Base-by-base conservation (phyloP, 208 protist genomes). In the Phytomonas sp. region DNA sequence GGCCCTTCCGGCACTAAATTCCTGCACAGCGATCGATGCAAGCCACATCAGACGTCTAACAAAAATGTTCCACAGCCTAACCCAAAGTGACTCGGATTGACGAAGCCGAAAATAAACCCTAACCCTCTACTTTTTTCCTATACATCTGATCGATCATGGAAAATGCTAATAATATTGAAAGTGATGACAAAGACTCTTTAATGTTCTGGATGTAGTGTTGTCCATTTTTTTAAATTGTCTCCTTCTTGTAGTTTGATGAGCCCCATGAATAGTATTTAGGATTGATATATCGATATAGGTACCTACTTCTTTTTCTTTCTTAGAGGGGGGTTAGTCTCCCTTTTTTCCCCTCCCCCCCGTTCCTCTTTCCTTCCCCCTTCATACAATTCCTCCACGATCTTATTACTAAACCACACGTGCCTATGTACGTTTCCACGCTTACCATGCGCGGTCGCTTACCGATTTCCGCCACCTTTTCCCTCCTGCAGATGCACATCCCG, bases 81-180 rank as follows among this genome's bases (percentile, higher is more conserved):
- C 77, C 6, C 81, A 93, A 76, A 95, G 90, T 62, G 90, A 95
- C 72, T 95, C 90, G 12, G 90, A 95, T 62, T 93, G 73, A 29
- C 16, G 45, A 23, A 1, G 6, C 19, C 0, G 2, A 26, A 26
- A 26, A 19, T 56, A 6, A 26, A 26, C 45, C 4, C 2, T 19
- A 56, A 56, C 8, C 16, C 26, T 56, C 0, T 56, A 7, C 23
- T 56, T 56, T 26, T 5, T 56, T 56, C 6, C 19, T 26, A 6
- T 19, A 23, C 45, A 4, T 26, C 19, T 1, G 45, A 1, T 56
- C 26, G 23, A 19, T 5, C 19, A 26, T 56, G 45, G 23, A 56
- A 26, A 26, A 26, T 11, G 16, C 45, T 5, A 56, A 56, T 56
- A 6, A 0, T 19, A 26, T 56, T 12, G 16, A 56, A 3, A 23